Evolutionary conservation across 1,284 basidiomycete species (phyloP), one percentile per base, ranked within the genome.

Genomic region (Irpex rosettiformis): DNA sequence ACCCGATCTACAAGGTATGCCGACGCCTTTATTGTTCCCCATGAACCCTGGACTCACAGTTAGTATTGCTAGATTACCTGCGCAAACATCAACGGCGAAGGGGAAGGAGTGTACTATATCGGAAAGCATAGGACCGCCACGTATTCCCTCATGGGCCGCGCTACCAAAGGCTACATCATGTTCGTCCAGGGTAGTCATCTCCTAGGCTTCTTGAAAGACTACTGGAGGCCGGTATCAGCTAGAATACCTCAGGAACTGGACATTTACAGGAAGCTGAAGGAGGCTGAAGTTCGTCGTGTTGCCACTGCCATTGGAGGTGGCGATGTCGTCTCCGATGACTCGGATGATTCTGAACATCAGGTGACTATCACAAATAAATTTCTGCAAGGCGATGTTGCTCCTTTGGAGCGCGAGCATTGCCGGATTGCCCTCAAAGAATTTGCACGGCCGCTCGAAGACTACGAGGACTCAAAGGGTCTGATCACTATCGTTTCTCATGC

Each of bases 221-320:
- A 33, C 18, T 59, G 58, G 58, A 28, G 54, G 2, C 45, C 43
- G 8, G 22, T 18, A 10, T 21, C 43, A 24, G 8, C 22, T 8
- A 18, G 16, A 40, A 54, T 22, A 24, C 43, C 4, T 28, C 10
- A 16, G 21, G 47, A 57, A 49, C 5, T 49, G 27, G 55, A 57
- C 13, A 27, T 40, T 16, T 51, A 57, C 33, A 10, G 18, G 24
- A 5, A 25, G 24, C 3, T 55, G 18, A 13, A 40, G 10, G 43
- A n/a, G 18, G 29, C 28, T 16, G 30, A 25, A 21, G 25, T 51
- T n/a, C 11, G 11, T 11, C 27, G 18, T 24, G 18, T 57, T 30
- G 47, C 55, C 28, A 51, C 48, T 16, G 45, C 55, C 25, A 33
- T 57, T 29, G 55, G 47, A 13, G 55, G 55, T 13, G 55, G 55